Evolutionary conservation across 768 basidiomycete species (phyloP), one percentile per base, ranked within the genome.

Genomic region (Galerina sulciceps): DNA sequence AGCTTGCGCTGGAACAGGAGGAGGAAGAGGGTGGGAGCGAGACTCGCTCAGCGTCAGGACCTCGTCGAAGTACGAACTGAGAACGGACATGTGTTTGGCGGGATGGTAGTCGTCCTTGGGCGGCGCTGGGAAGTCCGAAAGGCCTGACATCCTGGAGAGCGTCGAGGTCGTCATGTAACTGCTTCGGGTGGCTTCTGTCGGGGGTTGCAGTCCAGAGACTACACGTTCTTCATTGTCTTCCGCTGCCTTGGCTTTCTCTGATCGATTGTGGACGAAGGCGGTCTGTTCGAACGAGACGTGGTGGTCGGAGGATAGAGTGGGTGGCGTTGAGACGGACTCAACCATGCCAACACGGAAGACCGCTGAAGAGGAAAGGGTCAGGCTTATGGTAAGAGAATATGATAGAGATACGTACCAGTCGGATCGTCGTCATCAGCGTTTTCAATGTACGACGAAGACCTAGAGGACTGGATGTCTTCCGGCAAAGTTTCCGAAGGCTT

Each of bases 61-160:
- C 22, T 74, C 71, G 42, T 79, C 78, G 60, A 54, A 59, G 18
- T 59, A 59, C 6, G 58, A 53, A 20, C 40, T 54, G 10, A 59
- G 35, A 10, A 59, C 54, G 26, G 58, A 59, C 34, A 43, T 48
- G 13, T 59, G 58, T 42, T 59, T 49, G 5, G 64, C 53, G n/a
- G 38, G 69, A 68, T 42, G 66, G 64, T 23, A 71, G 63, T 49
- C 46, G 26, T 53, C 46, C 64, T 59, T 48, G 64, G 89, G 89
- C 3, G 89, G 89, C 9, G 72, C 73, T 1, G 89, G 90, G 67
- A 91, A 91, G 65, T 90, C 90, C 4, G 88, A 90, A 13, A 91
- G 78, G 9, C 79, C 79, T 1, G 89, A 90, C 78, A 91, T 91
- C 31, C 80, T 79, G 0, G 90, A 91, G 10, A 74, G 61, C 4